Base-by-base conservation (phyloP, 106 monocot genomes). In the Dendrobium catenatum region DNA sequence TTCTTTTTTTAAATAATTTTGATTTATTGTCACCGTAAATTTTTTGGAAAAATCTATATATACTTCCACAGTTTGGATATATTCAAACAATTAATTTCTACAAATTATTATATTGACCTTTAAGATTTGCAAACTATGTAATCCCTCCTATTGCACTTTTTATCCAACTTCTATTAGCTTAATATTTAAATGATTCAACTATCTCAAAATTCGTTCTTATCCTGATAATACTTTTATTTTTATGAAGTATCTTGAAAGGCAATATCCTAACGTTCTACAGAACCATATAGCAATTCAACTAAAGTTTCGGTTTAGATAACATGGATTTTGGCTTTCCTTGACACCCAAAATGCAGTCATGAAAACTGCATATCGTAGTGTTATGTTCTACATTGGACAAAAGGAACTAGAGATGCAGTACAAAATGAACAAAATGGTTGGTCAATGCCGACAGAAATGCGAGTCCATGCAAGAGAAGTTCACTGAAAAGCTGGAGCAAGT, bases 381-480 rank as follows among this genome's bases (percentile, higher is more conserved):
- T 46, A 95, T 95, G 98, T 98, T 98, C 80, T 95, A 88, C 82
- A 87, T 90, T 73, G 98, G 98, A 37, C 98, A 98, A 79, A 91
- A 88, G 86, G 95, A 98, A 77, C 82, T 98, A n/a, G 98, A 98
- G 77, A 99, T 99, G 98, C 88, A 99, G 56, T 90, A 81, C 83
- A 99, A 95, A 81, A 90, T 93, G 95, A 95, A 95, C 77, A 95
- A 89, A 79, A 84, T 99, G 37, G 81, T 93, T 26, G 85, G 85
- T 26, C 98, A 99, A 73, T 95, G 86, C 77, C 84, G 86, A 27
- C 93, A 95, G 77, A 99, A 93, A 85, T 95, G 91, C 75, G 98
- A 99, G 83, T 80, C 83, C 72, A 95, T 99, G 98, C 95, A 99
- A 81, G 93, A 91, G 58, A 93, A 99, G 58, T 99, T 95, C 55